Conservation (phyloP, 345 rosid species). For the Eucalyptus curtisii region DNA sequence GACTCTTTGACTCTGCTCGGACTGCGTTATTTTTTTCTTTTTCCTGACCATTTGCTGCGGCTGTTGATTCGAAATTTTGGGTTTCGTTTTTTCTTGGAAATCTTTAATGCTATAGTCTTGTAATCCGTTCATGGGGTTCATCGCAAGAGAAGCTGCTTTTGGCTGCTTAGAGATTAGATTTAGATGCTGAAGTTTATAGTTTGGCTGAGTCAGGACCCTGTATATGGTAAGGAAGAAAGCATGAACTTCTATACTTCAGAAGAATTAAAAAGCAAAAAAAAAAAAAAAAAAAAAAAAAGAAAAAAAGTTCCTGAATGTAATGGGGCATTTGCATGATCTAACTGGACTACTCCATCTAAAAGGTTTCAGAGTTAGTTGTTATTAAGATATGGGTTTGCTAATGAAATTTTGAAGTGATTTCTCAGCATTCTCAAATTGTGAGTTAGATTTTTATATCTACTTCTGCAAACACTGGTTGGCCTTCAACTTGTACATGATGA, state of each 20-base stretch:
- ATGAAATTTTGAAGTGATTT: not conserved
- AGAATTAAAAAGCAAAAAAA: not conserved
- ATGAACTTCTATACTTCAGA: not conserved
- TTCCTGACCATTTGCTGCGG: not conserved
- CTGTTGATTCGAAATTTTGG: not conserved
- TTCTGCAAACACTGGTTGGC: not conserved
- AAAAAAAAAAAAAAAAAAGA: not conserved
- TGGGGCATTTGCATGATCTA: not conserved
- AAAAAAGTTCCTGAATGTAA: not conserved
- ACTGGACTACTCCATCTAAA: not conserved
- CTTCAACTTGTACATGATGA: not conserved
- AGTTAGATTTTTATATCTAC: not conserved
- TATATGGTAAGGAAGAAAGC: not conserved
- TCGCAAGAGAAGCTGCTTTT: not conserved
- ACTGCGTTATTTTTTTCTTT: not conserved
- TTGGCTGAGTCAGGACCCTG: not conserved
- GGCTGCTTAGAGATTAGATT: not conserved
- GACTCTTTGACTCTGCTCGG: not conserved
- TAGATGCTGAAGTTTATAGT: not conserved
- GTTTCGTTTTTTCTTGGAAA: not conserved
- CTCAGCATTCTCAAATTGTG: not conserved
- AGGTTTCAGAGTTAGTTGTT: not conserved
- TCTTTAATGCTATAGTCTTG: not conserved
- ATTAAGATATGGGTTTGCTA: not conserved
- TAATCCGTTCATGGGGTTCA: not conserved